Evolutionary conservation across 257 asterid genomes (phyloP), one percentile per base, ranked within the genome.

Genomic region (Petrea volubilis): DNA sequence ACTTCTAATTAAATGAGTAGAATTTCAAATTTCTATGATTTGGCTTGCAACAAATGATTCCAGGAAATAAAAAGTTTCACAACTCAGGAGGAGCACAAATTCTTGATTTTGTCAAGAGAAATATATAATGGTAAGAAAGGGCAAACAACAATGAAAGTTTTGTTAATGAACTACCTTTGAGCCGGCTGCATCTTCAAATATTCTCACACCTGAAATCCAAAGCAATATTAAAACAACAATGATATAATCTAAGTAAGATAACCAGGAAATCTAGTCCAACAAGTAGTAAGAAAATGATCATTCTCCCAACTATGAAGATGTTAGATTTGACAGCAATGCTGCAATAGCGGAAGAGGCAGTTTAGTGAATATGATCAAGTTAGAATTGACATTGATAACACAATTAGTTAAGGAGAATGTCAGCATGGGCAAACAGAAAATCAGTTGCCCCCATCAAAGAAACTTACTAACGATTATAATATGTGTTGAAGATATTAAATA

Each of bases 111-210:
- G 36, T 40, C 31, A 40, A 25, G 33, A n/a, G 21, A n/a, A n/a
- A 62, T 14, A 34, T 40, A 34, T 31, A 6, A 23, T 40, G 61
- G 61, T 50, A 69, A 61, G 50, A 59, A 34, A 58, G 9, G 23
- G 11, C 52, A 70, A 18, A 31, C 11, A 17, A 7, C 9, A 41
- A 29, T 4, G 10, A 2, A 6, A 36, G 12, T 21, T 67, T 27
- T 8, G 61, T 40, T 75, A 74, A 46, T 58, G 44, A 73, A 67
- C 67, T 88, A 95, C 99, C 99, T 83, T 83, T 61, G 88, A 74
- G 84, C 85, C 80, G 46, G 89, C 85, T 43, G 81, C 79, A 74
- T 92, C 99, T 88, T 95, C 99, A 82, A 95, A 86, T 81, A 95
- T 83, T 78, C 99, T 88, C 80, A 90, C 97, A 79, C 98, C 99